These are phyloP conservation scores for Paecilomyces niveus DNA, from an alignment of 2,329 filamentous ascomycete species.

Conservation along the genomic window DNA sequence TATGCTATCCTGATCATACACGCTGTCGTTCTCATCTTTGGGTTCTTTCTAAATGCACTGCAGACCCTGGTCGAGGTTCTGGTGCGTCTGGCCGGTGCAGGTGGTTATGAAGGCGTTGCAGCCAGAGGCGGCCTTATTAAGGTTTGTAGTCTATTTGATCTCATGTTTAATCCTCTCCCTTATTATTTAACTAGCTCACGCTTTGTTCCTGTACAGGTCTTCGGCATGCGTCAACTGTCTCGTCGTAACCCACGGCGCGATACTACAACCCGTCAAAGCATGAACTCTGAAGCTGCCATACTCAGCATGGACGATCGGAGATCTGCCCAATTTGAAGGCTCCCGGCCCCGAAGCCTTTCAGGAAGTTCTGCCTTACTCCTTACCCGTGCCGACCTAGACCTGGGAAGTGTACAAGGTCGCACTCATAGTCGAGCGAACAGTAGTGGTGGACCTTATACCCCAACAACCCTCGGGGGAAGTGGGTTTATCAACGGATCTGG, in stretches of 20 bases:
- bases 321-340: slow-evolving; percentile 46
- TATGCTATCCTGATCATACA: slow-evolving; percentile 87
- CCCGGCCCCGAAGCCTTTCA: slow-evolving; percentile 52
- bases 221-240: slow-evolving; percentile 83
- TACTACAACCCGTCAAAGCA: slow-evolving; percentile 66
- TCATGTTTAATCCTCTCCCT: not conserved
- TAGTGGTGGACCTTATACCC: slow-evolving; percentile 58
- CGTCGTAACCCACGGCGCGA: slow-evolving; percentile 56
- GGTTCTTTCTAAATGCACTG: slow-evolving; percentile 85
- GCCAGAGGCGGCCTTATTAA: slow-evolving; percentile 78
- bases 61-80: slow-evolving; percentile 86
- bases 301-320: slow-evolving; percentile 62
- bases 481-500: slow-evolving; percentile 65
- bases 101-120: slow-evolving; percentile 63
- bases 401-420: slow-evolving; percentile 39
- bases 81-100: slow-evolving; percentile 74
- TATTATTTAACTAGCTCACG: not conserved
- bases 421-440: slow-evolving; percentile 49
- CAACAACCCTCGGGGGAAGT: slow-evolving; percentile 66
- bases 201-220: slow-evolving; percentile 48
- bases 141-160: slow-evolving; percentile 28
- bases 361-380: slow-evolving; percentile 57
- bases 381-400: slow-evolving; percentile 48
- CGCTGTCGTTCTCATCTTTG: slow-evolving; percentile 75
- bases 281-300: slow-evolving; percentile 77